A percentile compares a stretch with the other conserved stretches of the same genome.
phyloP scores from a whole-genome alignment of 1,139 yeast species.

The Protomyces gravidus region DNA sequence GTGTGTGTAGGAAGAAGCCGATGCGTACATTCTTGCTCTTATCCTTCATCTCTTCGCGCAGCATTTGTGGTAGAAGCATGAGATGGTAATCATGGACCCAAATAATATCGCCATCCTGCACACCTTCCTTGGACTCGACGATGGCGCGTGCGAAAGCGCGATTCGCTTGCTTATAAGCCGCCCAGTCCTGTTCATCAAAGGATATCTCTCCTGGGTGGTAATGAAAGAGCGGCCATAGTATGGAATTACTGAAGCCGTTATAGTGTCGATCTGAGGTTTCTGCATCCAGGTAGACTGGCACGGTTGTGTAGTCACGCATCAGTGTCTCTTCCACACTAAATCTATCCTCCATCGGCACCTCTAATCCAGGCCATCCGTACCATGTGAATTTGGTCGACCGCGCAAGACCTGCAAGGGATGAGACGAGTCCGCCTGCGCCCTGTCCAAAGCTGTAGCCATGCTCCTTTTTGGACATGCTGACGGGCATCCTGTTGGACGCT shows the following conservation, averaged over 20 bases:
- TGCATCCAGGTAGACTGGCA: constrained; percentile 83
- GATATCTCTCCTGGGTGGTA: constrained; percentile 99
- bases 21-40: constrained; percentile 56
- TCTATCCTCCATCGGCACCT: constrained; percentile 74
- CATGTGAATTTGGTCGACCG: constrained; percentile 84
- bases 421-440: constrained; percentile 97
- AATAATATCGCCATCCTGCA: constrained; percentile 78
- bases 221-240: constrained; percentile 96
- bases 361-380: constrained; percentile 96
- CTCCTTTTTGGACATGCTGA: constrained; percentile 69
- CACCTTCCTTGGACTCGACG: constrained; percentile 49
- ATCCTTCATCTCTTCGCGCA: constrained; percentile 59
- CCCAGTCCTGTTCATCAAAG: constrained; percentile 97
- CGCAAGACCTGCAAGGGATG: constrained; percentile 89
- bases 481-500: constrained; percentile 91
- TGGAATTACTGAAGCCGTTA: constrained; percentile 88
- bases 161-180: constrained; percentile 94
- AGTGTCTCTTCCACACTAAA: constrained; percentile 64
- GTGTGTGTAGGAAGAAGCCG: constrained; percentile 95
- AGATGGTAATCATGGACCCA: constrained; percentile 99
- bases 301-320: constrained; percentile 73
- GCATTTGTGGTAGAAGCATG: constrained; percentile 89
- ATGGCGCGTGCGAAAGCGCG: constrained; percentile 72
- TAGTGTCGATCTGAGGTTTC: constrained; percentile 92
- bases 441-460: constrained; percentile 63